Evolutionary conservation across 2,329 filamentous ascomycete species (phyloP), one percentile per base, ranked within the genome.

Genomic region (Sporothrix dimorphospora): DNA sequence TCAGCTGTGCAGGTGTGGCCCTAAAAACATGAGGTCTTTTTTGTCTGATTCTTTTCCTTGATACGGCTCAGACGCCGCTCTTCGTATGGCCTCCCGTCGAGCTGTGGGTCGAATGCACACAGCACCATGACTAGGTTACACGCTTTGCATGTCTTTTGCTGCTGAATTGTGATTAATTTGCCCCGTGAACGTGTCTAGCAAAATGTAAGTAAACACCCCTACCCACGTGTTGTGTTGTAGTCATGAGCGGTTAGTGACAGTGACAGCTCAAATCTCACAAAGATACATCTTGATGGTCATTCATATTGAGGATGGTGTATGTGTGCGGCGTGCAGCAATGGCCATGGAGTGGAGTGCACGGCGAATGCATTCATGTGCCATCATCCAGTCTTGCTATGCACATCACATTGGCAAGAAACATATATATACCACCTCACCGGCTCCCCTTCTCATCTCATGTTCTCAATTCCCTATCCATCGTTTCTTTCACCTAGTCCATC

Each of bases 211-310:
- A 49, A 66, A 49, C 40, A 66, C 42, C 61, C 61, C 61, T 49
- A 47, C 45, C 47, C 65, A 68, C 42, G 27, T 38, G 21, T n/a
- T 47, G n/a, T 11, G 59, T 40, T 59, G 24, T 70, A 27, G 24
- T n/a, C 19, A 24, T 38, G 40, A 24, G 21, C 53, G n/a, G n/a
- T n/a, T n/a, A n/a, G 40, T 49, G 53, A 49, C 49, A 8, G 40
- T 70, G 68, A 70, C 68, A 61, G 16, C 53, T 70, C 68, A 70
- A 49, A 47, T 70, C 19, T 61, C 53, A 70, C 68, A 70, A 70
- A 61, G 9, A 21, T 16, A 27, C n/a, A 45, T 24, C 21, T 7
- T 38, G 4, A 38, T 30, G 30, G 55, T 38, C 59, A 45, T 63
- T 11, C 34, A 27, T 19, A 63, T 24, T 16, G n/a, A 19, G 21